A percentile compares a stretch with the other conserved stretches of the same genome.
These are phyloP conservation scores for Calendula officinalis DNA, from an alignment of 129 eudicot species.

Conservation along the genomic window DNA sequence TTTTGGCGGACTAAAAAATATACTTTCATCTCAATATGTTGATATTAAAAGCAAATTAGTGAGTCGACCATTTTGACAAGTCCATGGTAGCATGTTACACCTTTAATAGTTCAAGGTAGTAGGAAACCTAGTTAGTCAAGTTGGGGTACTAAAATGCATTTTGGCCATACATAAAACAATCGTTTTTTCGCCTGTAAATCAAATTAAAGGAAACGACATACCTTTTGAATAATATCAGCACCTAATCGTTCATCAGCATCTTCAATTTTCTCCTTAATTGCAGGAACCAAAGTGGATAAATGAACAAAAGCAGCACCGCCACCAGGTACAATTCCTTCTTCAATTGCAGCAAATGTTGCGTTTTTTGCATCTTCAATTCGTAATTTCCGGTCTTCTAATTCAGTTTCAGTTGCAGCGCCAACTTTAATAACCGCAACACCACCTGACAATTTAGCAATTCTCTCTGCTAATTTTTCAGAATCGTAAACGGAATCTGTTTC, in stretches of 20 bases:
- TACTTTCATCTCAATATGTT: too few relatives aligned
- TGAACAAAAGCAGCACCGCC: conserved; percentile 82
- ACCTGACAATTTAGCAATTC: conserved; percentile 72
- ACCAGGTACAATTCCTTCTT: conserved; percentile 79
- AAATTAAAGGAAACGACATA: conserved; percentile 10
- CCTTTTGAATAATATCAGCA: conserved; percentile 70
- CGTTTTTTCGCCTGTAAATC: too few relatives aligned
- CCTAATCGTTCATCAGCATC: conserved; percentile 69
- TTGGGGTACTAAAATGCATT: too few relatives aligned
- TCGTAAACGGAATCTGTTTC: conserved; percentile 69
- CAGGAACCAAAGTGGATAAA: conserved; percentile 55
- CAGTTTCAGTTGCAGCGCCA: conserved; percentile 77
- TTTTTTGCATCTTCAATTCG: conserved; percentile 74
- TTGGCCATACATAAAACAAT: too few relatives aligned
- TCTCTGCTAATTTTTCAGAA: conserved; percentile 65
- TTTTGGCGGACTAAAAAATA: too few relatives aligned
- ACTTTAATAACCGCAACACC: conserved; percentile 84
- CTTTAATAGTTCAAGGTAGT: too few relatives aligned
- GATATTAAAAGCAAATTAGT: too few relatives aligned
- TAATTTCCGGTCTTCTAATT: conserved; percentile 69
- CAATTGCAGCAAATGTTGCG: conserved; percentile 83
- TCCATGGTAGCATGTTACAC: too few relatives aligned
- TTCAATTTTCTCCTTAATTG: conserved; percentile 57
- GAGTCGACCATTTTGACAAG: too few relatives aligned
- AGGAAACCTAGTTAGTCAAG: too few relatives aligned